phyloP scores from a whole-genome alignment of 441 rosid species.

The Gossypium schwendimanii region DNA sequence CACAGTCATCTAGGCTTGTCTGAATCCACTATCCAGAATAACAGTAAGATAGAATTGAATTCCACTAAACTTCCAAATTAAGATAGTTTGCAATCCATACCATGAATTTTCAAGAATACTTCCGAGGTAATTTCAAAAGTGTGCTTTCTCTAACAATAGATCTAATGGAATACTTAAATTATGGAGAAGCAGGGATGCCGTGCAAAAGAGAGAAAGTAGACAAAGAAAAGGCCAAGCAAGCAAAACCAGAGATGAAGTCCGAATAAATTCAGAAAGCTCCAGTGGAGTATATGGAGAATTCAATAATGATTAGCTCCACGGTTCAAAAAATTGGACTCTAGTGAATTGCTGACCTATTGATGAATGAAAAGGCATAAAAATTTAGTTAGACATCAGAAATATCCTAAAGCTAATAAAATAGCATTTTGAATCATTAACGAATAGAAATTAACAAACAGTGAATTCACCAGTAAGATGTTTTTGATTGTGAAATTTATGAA shows the following conservation, averaged over 20 bases:
- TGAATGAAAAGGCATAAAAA: conserved; percentile 37
- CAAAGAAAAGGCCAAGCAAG: conserved; percentile 32
- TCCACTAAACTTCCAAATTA: conserved; percentile 17
- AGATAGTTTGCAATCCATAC: conserved; percentile 23
- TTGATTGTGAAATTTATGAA: conserved; percentile 29
- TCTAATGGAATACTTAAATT: conserved; percentile 16
- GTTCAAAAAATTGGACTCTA: conserved; percentile 42
- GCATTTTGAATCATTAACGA: conserved; percentile 20
- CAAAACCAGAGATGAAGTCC: conserved; percentile 37
- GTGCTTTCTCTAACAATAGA: conserved; percentile 18
- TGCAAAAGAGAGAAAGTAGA: conserved; percentile 24
- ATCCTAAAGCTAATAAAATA: conserved; percentile 41
- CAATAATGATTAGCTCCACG: conserved; percentile 45
- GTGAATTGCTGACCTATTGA: conserved; percentile 49
- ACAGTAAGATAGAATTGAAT: conserved; percentile 19
- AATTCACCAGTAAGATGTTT: conserved; percentile 27
- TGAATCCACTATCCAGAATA: conserved; percentile 20
- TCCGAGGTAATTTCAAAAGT: conserved; percentile 15
- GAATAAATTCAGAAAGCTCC: conserved; percentile 36
- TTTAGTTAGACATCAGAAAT: conserved; percentile 49
- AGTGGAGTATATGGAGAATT: conserved; percentile 36
- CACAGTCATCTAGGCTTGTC: conserved; percentile 50
- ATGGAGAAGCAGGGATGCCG: conserved; percentile 22
- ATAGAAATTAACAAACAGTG: conserved; percentile 26
- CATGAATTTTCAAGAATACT: conserved; percentile 16